phyloP scores from a whole-genome alignment of 441 rosid species.

The Hura crepitans region DNA sequence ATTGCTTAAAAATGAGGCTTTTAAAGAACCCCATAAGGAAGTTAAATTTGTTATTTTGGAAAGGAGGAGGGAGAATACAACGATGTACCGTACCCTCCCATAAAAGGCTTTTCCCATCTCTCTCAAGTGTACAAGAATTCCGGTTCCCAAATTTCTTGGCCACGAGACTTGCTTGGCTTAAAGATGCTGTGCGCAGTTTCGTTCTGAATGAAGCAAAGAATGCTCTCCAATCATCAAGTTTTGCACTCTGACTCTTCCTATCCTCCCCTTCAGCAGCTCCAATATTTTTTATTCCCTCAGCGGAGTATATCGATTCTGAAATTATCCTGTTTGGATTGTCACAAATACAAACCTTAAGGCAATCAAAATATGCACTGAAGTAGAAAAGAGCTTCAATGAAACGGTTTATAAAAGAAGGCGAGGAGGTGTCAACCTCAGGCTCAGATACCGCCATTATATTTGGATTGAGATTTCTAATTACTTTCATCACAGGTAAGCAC shows the following conservation, averaged over 20 bases:
- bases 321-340: constrained; percentile 15
- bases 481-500: constrained; percentile 4
- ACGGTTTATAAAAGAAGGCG: constrained; percentile 29
- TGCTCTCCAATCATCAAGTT: constrained; percentile 33
- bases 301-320: constrained; percentile 14
- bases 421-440: not conserved
- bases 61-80: constrained; percentile 32
- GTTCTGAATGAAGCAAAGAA: constrained; percentile 29
- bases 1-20: not conserved
- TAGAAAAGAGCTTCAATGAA: constrained; percentile 44
- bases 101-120: constrained; percentile 24
- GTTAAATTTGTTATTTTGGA: not conserved
- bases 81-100: constrained; percentile 43
- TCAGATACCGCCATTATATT: not conserved
- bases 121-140: constrained; percentile 25
- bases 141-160: constrained; percentile 19
- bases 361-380: constrained; percentile 48
- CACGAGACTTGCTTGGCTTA: constrained; percentile 30
- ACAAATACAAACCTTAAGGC: constrained; percentile 31
- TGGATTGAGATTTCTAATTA: not conserved
- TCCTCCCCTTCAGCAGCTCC: constrained; percentile 30
- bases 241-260: constrained; percentile 23
- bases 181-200: constrained; percentile 26
- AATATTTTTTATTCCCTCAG: constrained; percentile 18
- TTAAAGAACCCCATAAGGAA: not conserved